Evolutionary conservation across 2,329 filamentous ascomycete species (phyloP).

Genomic region (Neonectria punicea): DNA sequence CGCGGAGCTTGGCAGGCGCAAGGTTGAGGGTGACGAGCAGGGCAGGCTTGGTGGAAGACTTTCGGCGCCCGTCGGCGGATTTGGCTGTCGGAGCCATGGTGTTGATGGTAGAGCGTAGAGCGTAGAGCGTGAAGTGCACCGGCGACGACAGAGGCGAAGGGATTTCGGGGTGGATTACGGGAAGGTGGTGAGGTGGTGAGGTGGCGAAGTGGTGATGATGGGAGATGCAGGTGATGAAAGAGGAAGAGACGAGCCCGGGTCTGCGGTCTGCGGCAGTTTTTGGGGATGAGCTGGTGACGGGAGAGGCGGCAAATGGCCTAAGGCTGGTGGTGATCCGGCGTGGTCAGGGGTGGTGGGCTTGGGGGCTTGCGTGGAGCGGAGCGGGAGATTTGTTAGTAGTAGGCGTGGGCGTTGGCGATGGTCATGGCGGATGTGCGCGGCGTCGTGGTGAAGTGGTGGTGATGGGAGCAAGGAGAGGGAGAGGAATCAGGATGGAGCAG

Average conservation of each 20-base stretch:
- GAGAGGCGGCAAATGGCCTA: constrained; percentile 42
- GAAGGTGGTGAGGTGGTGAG: constrained; percentile 22
- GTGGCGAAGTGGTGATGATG: constrained; percentile 29
- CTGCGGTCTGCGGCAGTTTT: constrained; percentile 29
- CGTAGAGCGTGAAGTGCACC: background rate
- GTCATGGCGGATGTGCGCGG: constrained; percentile 38
- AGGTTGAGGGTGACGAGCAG: constrained; percentile 65
- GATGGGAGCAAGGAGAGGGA: constrained; percentile 34
- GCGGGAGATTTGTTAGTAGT: constrained; percentile 39
- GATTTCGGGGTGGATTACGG: constrained; percentile 20
- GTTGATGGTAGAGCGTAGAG: constrained; percentile 18
- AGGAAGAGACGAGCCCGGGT: constrained; percentile 16
- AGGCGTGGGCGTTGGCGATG: constrained; percentile 36
- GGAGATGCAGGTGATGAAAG: constrained; percentile 25
- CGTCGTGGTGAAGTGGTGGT: constrained; percentile 41
- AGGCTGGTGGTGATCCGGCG: constrained; percentile 45
- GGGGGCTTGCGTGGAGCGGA: constrained; percentile 45
- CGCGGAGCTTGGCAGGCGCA: constrained; percentile 60
- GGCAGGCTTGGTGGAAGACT: constrained; percentile 49
- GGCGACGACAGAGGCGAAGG: constrained; percentile 3
- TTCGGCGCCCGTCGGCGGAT: constrained; percentile 50
- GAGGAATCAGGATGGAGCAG: constrained; percentile 33
- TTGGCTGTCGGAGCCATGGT: constrained; percentile 50
- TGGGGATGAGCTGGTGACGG: constrained; percentile 40
- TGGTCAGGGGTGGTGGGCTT: constrained; percentile 45